Conservation (phyloP, 305 asterid genomes). For the Fraxinus xanthoxyloides region DNA sequence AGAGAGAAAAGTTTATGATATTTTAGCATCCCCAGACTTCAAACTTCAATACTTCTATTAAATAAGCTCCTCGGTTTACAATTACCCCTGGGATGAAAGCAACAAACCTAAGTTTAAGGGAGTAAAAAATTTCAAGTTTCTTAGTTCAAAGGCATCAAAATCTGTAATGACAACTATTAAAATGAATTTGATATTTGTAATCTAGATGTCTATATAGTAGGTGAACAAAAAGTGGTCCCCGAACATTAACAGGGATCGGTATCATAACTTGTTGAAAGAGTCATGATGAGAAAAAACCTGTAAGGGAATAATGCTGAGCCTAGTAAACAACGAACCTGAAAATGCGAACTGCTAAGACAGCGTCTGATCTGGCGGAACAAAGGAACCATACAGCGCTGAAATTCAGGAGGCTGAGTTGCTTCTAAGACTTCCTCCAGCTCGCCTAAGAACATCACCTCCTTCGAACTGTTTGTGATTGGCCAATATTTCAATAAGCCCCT, state of each 20-base stretch:
- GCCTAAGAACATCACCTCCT: slow-evolving; percentile 92
- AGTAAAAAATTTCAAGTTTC: not conserved
- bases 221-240: not conserved
- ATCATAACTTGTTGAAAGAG: not conserved
- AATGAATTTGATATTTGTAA: not conserved
- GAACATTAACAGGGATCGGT: not conserved
- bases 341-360: slow-evolving; percentile 85
- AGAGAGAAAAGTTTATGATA: not conserved
- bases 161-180: not conserved
- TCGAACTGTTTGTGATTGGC: slow-evolving; percentile 93
- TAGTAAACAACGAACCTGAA: slow-evolving; percentile 62
- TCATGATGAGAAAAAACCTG: not conserved
- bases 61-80: not conserved
- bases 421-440: slow-evolving; percentile 93
- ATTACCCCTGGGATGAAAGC: not conserved
- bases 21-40: not conserved
- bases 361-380: slow-evolving; percentile 74
- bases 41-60: not conserved
- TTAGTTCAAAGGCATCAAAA: not conserved
- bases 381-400: slow-evolving; percentile 94
- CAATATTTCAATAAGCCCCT: slow-evolving; percentile 86
- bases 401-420: slow-evolving; percentile 91
- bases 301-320: not conserved
- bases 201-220: not conserved
- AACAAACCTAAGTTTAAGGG: not conserved